Conservation (phyloP, 306 rosid genomes). For the Malus sylvestris region DNA sequence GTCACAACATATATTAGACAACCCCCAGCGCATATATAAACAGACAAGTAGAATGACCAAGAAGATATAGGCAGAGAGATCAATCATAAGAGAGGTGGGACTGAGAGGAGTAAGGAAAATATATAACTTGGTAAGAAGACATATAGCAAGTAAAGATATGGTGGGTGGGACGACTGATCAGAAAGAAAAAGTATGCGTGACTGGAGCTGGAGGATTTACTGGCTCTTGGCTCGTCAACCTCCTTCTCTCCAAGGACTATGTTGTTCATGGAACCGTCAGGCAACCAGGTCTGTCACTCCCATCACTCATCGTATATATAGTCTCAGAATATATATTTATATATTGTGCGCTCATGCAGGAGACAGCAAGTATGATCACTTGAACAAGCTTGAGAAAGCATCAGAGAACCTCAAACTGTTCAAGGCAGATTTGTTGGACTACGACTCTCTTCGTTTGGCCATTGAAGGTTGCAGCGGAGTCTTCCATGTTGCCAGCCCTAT, state of each 20-base stretch:
- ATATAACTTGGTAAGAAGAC: too few relatives aligned
- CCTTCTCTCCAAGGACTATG: conserved; percentile 47
- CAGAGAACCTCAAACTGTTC: conserved; percentile 8
- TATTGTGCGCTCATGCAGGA: too few relatives aligned
- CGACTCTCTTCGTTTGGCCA: conserved; percentile 15
- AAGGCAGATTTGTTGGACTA: conserved; percentile 31
- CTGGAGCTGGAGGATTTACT: conserved; percentile 56
- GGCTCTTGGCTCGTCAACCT: conserved; percentile 50
- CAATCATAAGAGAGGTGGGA: too few relatives aligned
- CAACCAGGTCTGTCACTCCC: conserved; percentile 1
- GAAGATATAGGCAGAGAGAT: too few relatives aligned
- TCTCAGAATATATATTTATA: too few relatives aligned
- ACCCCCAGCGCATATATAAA: too few relatives aligned
- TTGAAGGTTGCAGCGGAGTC: conserved; percentile 27
- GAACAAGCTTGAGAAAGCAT: too few relatives aligned
- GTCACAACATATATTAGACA: too few relatives aligned
- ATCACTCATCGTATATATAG: not conserved
- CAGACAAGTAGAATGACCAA: too few relatives aligned
- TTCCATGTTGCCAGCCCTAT: conserved; percentile 32
- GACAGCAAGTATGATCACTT: too few relatives aligned
- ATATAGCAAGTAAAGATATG: not conserved
- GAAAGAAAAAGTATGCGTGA: conserved; percentile 37
- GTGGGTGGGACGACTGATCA: not conserved
- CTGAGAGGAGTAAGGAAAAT: too few relatives aligned
- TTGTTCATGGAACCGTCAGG: conserved; percentile 56